Base-by-base conservation (phyloP, 2,329 filamentous ascomycete species). In the Monosporascus sp. region DNA sequence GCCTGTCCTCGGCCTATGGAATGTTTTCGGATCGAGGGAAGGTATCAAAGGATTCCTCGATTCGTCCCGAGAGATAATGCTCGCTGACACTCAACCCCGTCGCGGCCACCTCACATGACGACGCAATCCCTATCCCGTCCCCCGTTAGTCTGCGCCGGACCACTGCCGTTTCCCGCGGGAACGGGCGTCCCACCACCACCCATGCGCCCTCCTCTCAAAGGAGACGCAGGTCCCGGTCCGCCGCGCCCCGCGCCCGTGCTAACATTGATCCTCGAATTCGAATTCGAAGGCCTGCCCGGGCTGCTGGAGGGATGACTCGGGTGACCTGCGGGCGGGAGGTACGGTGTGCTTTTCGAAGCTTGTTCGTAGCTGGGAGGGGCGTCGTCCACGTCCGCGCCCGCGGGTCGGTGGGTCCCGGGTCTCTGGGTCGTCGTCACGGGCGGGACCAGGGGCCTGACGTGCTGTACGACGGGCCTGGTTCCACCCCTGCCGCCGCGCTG, bases 351-450 rank as follows among this genome's bases (percentile, higher is more conserved):
- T 52, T 77, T 75, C 18, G 79, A 74, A 4, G 80, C 79, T 64
- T 83, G 78, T 65, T 83, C 80, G 60, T 84, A 84, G 11, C 78
- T 77, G 1, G 80, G 80, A 43, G 80, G 80, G 6, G 79, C 78
- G 31, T 81, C 79, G 3, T 80, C 79, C 2, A 68, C 65, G 5
- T 63, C 70, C 7, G 71, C 70, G 5, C 76, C 75, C 0, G 67
- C 61, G 37, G 70, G 65, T 38, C 70, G 60, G 31, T 73, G 68
- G 2, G 69, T 72, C 20, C 22, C 26, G 4, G 43, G 22, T 28
- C 41, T 24, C 20, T n/a, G 14, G 18, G 41, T 8, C 5, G 68
- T 71, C 1, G 72, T 65, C 26, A 69, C 60, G 0, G 75, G 74
- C 6, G 76, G 74, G 2, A 79, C 69, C 4, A 78, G 65, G 1